Evolutionary conservation across 768 basidiomycete genomes (phyloP).

Genomic region (Clitopilus hobsonii): DNA sequence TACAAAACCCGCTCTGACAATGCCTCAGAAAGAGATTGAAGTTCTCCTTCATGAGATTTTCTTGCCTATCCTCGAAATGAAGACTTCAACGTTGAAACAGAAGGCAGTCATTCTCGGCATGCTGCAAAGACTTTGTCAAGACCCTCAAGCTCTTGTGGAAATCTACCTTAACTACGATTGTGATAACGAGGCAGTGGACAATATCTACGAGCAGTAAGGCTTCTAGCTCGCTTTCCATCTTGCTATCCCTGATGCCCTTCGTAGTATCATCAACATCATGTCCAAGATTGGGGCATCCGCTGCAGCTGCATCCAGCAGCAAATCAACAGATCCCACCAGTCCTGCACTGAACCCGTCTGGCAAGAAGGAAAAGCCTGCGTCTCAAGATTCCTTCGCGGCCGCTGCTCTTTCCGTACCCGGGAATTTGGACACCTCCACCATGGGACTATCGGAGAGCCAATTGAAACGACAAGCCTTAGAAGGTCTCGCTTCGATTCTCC

Average conservation of each 20-base stretch:
- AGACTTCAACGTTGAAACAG: constrained; percentile 91
- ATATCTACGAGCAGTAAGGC: constrained; percentile 92
- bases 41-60: constrained; percentile 98
- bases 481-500: constrained; percentile 82
- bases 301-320: constrained; percentile 41
- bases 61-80: constrained; percentile 97
- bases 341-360: constrained; percentile 52
- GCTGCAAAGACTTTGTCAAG: constrained; percentile 84
- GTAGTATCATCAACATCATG: constrained; percentile 89
- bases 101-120: constrained; percentile 91
- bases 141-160: constrained; percentile 96
- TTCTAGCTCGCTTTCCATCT: not conserved
- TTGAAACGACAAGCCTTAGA: constrained; percentile 92
- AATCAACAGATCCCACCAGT: constrained; percentile 53
- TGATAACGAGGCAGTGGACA: constrained; percentile 89
- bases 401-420: constrained; percentile 62
- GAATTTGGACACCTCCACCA: constrained; percentile 59
- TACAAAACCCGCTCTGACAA: not conserved
- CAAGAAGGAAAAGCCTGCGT: constrained; percentile 33
- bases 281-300: constrained; percentile 80
- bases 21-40: constrained; percentile 91
- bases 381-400: constrained; percentile 57
- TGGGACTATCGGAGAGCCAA: constrained; percentile 78
- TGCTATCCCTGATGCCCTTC: constrained; percentile 4
- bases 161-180: constrained; percentile 99